A percentile compares a stretch with the other conserved stretches of the same genome.
Evolutionary conservation across 805 yeast species (phyloP).

Genomic region (Lipomyces lipofer): DNA sequence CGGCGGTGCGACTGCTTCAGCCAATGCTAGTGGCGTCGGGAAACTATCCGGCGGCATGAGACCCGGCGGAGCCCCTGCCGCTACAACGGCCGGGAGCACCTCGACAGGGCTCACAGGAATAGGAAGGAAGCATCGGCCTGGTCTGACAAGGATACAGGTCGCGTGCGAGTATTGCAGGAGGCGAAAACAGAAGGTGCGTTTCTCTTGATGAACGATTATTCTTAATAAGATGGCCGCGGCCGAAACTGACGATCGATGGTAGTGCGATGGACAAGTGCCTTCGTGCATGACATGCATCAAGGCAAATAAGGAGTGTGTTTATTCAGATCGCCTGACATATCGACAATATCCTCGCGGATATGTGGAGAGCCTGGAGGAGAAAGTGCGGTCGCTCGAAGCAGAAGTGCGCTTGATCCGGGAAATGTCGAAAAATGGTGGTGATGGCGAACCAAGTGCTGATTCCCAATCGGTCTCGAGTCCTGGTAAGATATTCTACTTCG

Average conservation of each 20-base stretch:
- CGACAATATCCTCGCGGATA: constrained; percentile 22
- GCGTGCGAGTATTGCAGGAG: constrained; percentile 25
- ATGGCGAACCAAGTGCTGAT: constrained; percentile 1
- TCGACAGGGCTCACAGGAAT: constrained; percentile 1
- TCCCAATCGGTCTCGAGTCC: constrained; percentile 8
- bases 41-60: no score
- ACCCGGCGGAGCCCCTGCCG: neutral
- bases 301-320: constrained; percentile 11
- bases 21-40: no score
- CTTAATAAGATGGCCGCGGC: no score
- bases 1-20: no score
- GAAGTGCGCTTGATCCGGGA: constrained; percentile 71
- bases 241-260: neutral
- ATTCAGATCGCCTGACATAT: constrained; percentile 19
- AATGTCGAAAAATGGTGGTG: constrained; percentile 40
- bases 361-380: constrained; percentile 44
- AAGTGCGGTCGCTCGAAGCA: constrained; percentile 77
- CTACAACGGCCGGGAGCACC: no score
- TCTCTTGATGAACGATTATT: no score
- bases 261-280: constrained; percentile 23
- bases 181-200: constrained; percentile 16
- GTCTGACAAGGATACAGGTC: constrained; percentile 17
- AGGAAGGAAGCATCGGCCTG: constrained; percentile 16
- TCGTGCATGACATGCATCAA: constrained; percentile 20
- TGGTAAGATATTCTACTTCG: neutral